These are phyloP conservation scores for Penicillium atrosanguineum DNA, from an alignment of 495 filamentous ascomycete species.

Conservation along the genomic window DNA sequence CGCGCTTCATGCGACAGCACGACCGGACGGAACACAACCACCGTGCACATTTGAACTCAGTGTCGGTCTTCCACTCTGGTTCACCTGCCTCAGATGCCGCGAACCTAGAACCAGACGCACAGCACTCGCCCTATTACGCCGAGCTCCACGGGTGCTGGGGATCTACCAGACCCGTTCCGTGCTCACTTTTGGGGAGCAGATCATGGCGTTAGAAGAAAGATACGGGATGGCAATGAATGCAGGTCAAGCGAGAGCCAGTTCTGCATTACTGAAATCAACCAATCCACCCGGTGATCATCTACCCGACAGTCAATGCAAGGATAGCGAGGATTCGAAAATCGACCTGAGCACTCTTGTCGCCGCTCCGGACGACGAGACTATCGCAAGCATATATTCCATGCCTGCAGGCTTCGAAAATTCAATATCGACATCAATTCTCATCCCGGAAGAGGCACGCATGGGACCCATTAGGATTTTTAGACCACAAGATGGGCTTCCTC, in stretches of 20 bases:
- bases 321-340: too few species aligned
- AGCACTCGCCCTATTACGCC: constrained; percentile 26
- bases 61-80: constrained; percentile 33
- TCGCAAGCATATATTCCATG: too few species aligned
- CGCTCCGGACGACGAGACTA: too few species aligned
- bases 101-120: constrained; percentile 27
- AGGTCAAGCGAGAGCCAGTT: not conserved
- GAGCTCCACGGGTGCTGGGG: constrained; percentile 29
- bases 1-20: constrained; percentile 11
- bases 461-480: constrained; percentile 23
- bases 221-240: too few species aligned
- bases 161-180: constrained; percentile 21
- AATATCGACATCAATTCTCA: constrained; percentile 1
- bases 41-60: constrained; percentile 39
- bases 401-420: too few species aligned
- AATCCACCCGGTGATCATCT: too few species aligned
- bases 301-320: too few species aligned
- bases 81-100: constrained; percentile 33
- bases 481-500: constrained; percentile 20
- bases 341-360: not conserved
- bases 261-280: too few species aligned
- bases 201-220: constrained; percentile 34
- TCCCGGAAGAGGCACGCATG: constrained; percentile 35
- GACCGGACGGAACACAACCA: constrained; percentile 22
- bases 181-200: constrained; percentile 10